Evolutionary conservation across 148 eudicot genomes (phyloP).

Genomic region (Rhododendron williamsianum): DNA sequence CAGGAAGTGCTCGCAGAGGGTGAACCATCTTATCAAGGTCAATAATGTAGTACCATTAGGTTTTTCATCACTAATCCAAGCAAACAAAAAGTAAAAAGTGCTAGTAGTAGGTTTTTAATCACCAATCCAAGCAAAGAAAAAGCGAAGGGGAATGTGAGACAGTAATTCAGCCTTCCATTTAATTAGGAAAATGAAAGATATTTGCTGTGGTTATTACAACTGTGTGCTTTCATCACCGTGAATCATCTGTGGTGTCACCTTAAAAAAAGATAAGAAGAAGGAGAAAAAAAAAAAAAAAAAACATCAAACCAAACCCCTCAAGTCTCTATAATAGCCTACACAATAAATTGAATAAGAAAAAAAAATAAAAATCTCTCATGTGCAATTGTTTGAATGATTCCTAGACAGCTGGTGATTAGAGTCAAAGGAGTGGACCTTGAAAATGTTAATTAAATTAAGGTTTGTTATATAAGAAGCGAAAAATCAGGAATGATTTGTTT

Average conservation of each 20-base stretch:
- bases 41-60: not conserved
- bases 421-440: constrained; percentile 19
- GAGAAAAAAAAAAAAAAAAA: too few relatives aligned
- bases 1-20: too few relatives aligned
- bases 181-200: not conserved
- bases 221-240: not conserved
- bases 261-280: not conserved
- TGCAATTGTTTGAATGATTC: constrained; percentile 2
- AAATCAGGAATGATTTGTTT: constrained; percentile 15
- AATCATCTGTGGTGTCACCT: not conserved
- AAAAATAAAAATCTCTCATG: not conserved
- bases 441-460: not conserved
- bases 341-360: not conserved
- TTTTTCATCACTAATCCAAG: not conserved
- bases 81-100: not conserved
- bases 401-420: not conserved
- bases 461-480: not conserved
- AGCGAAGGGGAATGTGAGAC: not conserved
- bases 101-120: not conserved
- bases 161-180: not conserved
- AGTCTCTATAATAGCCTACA: not conserved
- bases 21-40: not conserved
- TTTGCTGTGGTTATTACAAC: not conserved
- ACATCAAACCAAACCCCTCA: constrained; percentile 7
- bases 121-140: not conserved